phyloP scores from a whole-genome alignment of 345 rosid genomes.

The Raphanus raphanistrum region DNA sequence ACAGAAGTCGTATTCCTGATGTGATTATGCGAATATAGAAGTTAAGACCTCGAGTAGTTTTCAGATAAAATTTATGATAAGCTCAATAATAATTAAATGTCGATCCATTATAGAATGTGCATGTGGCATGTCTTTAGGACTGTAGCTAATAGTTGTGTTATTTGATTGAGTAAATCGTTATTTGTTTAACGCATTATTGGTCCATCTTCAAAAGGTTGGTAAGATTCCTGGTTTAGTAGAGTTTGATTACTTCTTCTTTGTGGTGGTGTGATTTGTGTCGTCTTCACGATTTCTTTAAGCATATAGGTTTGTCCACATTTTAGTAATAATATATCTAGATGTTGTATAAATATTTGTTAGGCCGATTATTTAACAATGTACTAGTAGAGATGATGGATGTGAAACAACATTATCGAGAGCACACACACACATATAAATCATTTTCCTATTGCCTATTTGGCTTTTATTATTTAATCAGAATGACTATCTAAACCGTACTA shows the following conservation, averaged over 20 bases:
- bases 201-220: slow-evolving; percentile 2
- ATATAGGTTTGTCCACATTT: not conserved
- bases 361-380: not conserved
- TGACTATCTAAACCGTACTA: not conserved
- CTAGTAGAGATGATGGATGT: not conserved
- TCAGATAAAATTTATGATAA: not conserved
- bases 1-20: not conserved
- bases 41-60: not conserved
- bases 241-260: not conserved
- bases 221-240: not conserved
- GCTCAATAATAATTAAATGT: not conserved
- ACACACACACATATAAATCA: not conserved
- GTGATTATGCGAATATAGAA: not conserved
- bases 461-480: not conserved
- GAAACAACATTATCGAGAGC: not conserved
- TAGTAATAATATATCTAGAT: not conserved
- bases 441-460: not conserved
- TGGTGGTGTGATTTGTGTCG: slow-evolving; percentile 25
- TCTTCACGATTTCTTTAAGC: slow-evolving; percentile 1
- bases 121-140: slow-evolving; percentile 28
- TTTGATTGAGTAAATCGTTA: not conserved
- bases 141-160: slow-evolving; percentile 9
- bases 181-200: not conserved
- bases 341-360: not conserved
- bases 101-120: slow-evolving; percentile 14